phyloP scores from a whole-genome alignment of 2,329 filamentous ascomycete genomes.

The Aspergillus eucalypticola region DNA sequence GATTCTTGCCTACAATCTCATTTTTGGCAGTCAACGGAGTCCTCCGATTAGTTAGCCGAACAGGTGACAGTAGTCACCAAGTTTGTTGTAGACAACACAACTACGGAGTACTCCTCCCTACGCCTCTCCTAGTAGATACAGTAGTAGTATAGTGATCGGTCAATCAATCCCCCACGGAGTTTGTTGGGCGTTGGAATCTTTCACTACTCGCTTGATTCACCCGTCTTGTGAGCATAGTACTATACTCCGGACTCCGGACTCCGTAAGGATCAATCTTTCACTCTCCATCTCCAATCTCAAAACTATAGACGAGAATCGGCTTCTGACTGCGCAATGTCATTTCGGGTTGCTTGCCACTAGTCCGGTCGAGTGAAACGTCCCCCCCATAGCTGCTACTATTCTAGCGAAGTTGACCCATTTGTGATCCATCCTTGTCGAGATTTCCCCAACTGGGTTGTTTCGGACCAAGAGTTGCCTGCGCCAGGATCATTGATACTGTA shows the following conservation, averaged over 20 bases:
- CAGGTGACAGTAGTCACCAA: neutral
- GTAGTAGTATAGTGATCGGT: no score
- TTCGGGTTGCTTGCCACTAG: neutral
- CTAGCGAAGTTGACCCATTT: neutral
- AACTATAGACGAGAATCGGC: no score
- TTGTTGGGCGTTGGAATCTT: neutral
- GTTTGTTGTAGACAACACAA: no score
- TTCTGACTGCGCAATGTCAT: no score
- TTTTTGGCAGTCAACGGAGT: neutral
- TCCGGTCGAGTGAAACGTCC: neutral
- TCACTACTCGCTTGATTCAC: neutral
- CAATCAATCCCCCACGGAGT: neutral
- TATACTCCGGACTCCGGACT: slow-evolving; percentile 12
- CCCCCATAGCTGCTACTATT: slow-evolving; percentile 2
- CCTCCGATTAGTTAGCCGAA: neutral
- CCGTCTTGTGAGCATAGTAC: neutral
- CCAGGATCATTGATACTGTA: slow-evolving; percentile 10
- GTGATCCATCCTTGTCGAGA: neutral
- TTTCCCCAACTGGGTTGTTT: slow-evolving; percentile 10
- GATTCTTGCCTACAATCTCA: neutral
- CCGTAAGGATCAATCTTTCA: neutral
- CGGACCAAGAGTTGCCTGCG: slow-evolving; percentile 5
- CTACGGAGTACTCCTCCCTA: no score
- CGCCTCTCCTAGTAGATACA: no score
- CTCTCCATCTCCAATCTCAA: neutral